These are phyloP conservation scores for Stachybotrys chartarum DNA, from an alignment of 2,329 filamentous ascomycete species.

Conservation along the genomic window DNA sequence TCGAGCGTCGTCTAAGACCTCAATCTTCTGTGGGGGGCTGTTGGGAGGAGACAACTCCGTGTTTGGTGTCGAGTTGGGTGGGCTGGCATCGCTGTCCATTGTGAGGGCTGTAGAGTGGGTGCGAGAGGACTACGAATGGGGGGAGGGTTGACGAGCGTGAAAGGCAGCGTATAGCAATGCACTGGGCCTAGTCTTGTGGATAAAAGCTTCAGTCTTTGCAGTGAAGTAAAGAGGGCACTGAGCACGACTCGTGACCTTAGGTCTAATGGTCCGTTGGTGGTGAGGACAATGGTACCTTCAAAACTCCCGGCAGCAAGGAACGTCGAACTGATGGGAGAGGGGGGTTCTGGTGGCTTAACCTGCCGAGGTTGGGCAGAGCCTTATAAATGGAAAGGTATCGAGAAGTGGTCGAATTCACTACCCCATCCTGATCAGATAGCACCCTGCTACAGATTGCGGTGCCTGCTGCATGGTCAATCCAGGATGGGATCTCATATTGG, in stretches of 20 bases:
- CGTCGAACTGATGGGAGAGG: neutral
- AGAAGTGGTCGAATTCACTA: neutral
- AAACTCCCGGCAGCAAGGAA: neutral
- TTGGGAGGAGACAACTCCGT: conserved; percentile 40
- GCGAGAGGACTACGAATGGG: too few relatives aligned
- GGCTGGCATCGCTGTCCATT: neutral
- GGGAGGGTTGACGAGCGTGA: too few relatives aligned
- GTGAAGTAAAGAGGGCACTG: neutral
- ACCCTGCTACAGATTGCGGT: neutral
- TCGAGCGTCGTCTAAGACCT: conserved; percentile 29
- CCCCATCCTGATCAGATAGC: too few relatives aligned
- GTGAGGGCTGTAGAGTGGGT: neutral
- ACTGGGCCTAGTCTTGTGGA: neutral
- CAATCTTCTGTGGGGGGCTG: conserved; percentile 31
- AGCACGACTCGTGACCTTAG: neutral
- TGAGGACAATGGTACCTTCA: neutral
- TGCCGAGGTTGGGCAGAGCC: neutral
- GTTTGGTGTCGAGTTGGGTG: conserved; percentile 32
- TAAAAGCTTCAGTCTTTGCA: neutral
- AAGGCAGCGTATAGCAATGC: too few relatives aligned
- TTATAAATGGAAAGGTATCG: neutral
- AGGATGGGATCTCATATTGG: neutral
- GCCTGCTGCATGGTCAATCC: neutral
- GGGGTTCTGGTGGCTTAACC: neutral
- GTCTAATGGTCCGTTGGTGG: neutral